Percentiles rank a stretch among this genome's conserved stretches.
These are phyloP conservation scores for Sclerospora graminicola DNA, from an alignment of 352 stramenopile species.

Conservation along the genomic window DNA sequence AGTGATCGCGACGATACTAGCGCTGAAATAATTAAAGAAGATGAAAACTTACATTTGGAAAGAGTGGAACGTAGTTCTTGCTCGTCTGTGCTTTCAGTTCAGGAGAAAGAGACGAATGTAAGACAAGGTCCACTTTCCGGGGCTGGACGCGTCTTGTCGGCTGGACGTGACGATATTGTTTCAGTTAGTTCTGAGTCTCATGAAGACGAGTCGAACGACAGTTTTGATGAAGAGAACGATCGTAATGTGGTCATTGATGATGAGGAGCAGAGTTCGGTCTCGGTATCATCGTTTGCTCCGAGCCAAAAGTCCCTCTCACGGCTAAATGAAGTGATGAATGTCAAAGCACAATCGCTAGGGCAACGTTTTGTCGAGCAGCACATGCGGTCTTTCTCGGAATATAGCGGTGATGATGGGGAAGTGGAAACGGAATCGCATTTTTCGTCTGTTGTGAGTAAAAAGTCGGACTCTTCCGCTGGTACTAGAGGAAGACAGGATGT, in stretches of 20 bases:
- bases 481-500: conserved; percentile 6
- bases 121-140: neutral
- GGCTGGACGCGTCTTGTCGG: neutral
- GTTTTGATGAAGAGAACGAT: neutral
- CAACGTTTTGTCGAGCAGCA: conserved; percentile 18
- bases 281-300: conserved; percentile 7
- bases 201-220: neutral
- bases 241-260: neutral
- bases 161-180: neutral
- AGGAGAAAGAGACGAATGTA: neutral
- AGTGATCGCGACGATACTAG: neutral
- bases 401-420: conserved; percentile 6
- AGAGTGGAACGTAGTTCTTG: neutral
- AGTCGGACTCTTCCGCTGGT: neutral
- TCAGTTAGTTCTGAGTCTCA: neutral
- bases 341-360: conserved; percentile 4
- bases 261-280: conserved; percentile 7
- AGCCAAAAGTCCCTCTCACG: neutral
- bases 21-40: neutral
- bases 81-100: neutral
- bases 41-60: neutral
- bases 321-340: conserved; percentile 11
- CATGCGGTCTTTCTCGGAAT: conserved; percentile 18
- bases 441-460: conserved; percentile 1
- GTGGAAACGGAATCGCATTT: neutral